Base-by-base conservation (phyloP, 257 asterid species). In the Nicotiana obtusifolia region DNA sequence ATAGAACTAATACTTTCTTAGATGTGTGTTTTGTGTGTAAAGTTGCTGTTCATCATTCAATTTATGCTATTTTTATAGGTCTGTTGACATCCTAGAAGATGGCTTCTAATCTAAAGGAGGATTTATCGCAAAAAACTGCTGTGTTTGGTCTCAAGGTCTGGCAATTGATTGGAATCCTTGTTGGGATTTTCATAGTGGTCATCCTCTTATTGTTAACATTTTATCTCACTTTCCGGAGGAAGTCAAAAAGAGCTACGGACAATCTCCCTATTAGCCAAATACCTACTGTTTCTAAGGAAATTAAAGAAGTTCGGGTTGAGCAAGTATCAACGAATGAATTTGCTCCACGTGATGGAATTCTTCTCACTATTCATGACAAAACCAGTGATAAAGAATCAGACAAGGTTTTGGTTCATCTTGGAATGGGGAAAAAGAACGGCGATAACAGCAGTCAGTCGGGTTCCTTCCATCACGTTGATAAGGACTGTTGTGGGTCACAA, bases 301-400 rank as follows among this genome's bases (percentile, higher is more conserved):
- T 95, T 75, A 93, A 93, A 85, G 99, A 95, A 83, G 94, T 95
- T 17, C 88, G 97, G 24, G 97, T 95, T 3, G 99, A 92, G 88
- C 97, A 94, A 81, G 85, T 90, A 17, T 88, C 99, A 7, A 81
- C 93, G 0, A 87, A 88, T 24, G 91, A 88, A 52, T 92, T 93
- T 77, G 84, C 83, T 62, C 98, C 97, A 14, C 82, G 86, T 2
- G 97, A 94, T 22, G 97, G 96, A 66, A 88, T 92, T 81, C 97
- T 91, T 82, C 96, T 92, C 83, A 91, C 97, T 10, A 90, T 95
- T 83, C 97, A 90, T 16, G 97, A 93, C 81, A 92, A 94, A 81
- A 86, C 94, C 59, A 87, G 92, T 33, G 92, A 90, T n/a, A 91
- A 86, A 65, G 97, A 91, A 75, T 88, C 98, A 9, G 98, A 93